Percentiles rank a stretch among this genome's conserved stretches.
These are phyloP conservation scores for Gigaspora rosea DNA, from an alignment of 192 early-diverging fungal genomes.

Conservation along the genomic window DNA sequence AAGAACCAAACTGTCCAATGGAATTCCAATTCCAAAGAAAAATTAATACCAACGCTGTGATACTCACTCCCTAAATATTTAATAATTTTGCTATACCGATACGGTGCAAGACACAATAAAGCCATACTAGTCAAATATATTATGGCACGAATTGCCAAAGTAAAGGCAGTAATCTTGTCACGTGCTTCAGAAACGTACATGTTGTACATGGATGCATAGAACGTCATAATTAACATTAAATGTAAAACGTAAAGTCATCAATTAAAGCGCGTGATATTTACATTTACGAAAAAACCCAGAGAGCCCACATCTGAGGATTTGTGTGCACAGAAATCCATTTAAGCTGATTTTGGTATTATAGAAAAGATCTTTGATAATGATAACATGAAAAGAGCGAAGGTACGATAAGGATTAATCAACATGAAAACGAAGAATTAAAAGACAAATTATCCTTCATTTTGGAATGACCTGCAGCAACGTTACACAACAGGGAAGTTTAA, in stretches of 20 bases:
- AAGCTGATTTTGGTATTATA: constrained; percentile 57
- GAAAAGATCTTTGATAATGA: constrained; percentile 57
- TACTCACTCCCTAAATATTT: constrained; percentile 48
- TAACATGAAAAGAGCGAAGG: neutral
- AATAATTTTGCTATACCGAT: constrained; percentile 33
- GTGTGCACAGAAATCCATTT: constrained; percentile 53
- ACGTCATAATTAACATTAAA: constrained; percentile 4
- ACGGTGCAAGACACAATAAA: constrained; percentile 40
- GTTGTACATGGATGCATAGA: constrained; percentile 52
- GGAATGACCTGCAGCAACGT: constrained; percentile 41
- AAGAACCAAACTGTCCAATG: constrained; percentile 53
- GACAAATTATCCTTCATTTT: constrained; percentile 67
- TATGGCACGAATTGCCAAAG: constrained; percentile 53
- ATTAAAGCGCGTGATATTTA: neutral
- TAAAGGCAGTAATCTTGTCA: constrained; percentile 38
- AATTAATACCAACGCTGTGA: constrained; percentile 69
- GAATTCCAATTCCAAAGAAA: constrained; percentile 76
- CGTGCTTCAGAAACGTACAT: constrained; percentile 22
- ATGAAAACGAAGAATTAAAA: neutral
- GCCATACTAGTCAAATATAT: constrained; percentile 42
- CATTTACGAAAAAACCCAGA: constrained; percentile 61
- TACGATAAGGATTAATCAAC: neutral
- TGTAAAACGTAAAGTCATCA: neutral
- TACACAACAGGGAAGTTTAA: neutral
- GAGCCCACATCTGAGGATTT: constrained; percentile 67